Evolutionary conservation across 164 flowering plant genomes (phyloP).

Genomic region (Pachysandra terminalis): DNA sequence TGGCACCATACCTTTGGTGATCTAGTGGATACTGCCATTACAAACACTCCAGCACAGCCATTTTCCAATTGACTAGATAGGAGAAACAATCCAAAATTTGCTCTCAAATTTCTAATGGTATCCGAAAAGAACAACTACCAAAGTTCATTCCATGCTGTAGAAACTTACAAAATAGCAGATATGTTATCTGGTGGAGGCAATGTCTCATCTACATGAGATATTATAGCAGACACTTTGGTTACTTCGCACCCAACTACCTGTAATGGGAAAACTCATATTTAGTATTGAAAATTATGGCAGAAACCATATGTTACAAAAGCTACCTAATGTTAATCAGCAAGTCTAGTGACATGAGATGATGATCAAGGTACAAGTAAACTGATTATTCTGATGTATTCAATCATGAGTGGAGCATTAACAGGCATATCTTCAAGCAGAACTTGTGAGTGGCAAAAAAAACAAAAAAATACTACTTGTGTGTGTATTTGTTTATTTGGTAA

Average conservation of each 20-base stretch:
- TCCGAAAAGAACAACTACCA: no score
- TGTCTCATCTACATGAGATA: slow-evolving; percentile 71
- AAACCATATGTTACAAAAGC: neutral
- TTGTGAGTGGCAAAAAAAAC: no score
- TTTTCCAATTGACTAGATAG: slow-evolving; percentile 66
- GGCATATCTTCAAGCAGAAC: no score
- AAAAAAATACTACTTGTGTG: no score
- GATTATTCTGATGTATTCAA: no score
- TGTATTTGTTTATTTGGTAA: no score
- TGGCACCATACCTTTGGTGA: slow-evolving; percentile 71
- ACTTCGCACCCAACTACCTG: slow-evolving; percentile 91
- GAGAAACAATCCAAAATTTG: no score
- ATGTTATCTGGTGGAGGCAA: slow-evolving; percentile 93
- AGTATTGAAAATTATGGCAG: slow-evolving; percentile 5
- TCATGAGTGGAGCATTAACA: no score
- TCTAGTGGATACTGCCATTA: slow-evolving; percentile 74
- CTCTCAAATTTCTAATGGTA: no score
- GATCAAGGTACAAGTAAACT: neutral
- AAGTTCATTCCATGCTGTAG: no score
- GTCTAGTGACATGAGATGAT: neutral
- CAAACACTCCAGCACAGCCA: slow-evolving; percentile 85
- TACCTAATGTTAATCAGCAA: neutral
- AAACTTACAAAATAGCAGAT: no score
- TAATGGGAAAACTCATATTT: slow-evolving; percentile 5
- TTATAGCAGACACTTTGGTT: slow-evolving; percentile 67